Evolutionary conservation across 768 basidiomycete genomes (phyloP).

Genomic region (Auricularia cornea): DNA sequence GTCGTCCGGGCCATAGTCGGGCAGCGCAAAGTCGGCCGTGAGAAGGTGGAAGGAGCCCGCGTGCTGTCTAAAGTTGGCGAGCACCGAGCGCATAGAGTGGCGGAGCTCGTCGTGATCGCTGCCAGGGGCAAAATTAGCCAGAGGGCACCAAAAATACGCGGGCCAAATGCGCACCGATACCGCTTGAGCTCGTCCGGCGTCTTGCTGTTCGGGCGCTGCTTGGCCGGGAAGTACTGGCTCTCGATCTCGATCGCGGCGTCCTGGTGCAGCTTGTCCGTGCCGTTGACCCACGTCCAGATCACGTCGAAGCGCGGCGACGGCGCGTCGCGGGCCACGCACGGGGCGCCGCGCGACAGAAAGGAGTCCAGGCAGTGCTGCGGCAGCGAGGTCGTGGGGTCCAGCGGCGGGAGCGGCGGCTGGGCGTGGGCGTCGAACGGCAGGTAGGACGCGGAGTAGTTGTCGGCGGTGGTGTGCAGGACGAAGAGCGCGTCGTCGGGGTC

Average conservation of each 20-base stretch:
- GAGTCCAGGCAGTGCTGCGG: neutral
- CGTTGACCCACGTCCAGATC: neutral
- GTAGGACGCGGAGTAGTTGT: neutral
- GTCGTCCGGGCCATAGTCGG: constrained; percentile 1
- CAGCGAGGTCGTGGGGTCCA: neutral
- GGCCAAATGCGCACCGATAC: neutral
- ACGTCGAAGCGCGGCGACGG: neutral
- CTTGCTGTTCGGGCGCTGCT: neutral
- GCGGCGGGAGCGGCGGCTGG: neutral
- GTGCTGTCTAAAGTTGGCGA: constrained; percentile 21
- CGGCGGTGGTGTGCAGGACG: neutral
- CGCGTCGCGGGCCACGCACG: neutral
- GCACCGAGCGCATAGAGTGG: constrained; percentile 28
- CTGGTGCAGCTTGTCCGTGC: neutral
- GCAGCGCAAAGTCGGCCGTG: constrained; percentile 26
- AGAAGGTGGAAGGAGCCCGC: constrained; percentile 26
- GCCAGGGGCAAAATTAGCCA: neutral
- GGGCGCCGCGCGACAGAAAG: neutral
- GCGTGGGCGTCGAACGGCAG: neutral
- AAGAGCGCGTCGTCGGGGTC: neutral
- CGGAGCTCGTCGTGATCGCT: constrained; percentile 32
- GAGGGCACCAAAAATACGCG: neutral
- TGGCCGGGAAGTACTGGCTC: neutral
- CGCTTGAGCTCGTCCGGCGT: neutral
- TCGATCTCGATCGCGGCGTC: neutral